phyloP scores from a whole-genome alignment of 371 early-diverging fungal genomes.

The Mucor circinelloides region DNA sequence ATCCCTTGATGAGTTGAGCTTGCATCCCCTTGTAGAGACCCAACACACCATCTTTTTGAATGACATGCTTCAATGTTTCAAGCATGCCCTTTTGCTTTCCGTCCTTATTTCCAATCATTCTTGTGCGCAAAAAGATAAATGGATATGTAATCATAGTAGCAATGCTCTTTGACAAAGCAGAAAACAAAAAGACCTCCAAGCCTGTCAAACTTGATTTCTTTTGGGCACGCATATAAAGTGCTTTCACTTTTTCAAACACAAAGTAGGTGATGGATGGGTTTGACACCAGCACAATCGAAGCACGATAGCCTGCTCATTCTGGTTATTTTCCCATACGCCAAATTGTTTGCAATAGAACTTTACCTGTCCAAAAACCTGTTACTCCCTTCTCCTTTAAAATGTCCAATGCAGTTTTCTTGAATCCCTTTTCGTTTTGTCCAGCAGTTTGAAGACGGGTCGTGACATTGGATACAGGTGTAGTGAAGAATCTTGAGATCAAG shows the following conservation, averaged over 20 bases:
- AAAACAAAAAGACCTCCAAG: conserved; percentile 57
- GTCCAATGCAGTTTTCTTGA: conserved; percentile 28
- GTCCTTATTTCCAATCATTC: conserved; percentile 33
- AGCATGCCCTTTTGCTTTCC: conserved; percentile 38
- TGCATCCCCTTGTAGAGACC: conserved; percentile 62
- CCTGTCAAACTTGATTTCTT: conserved; percentile 40
- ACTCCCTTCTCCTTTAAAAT: conserved; percentile 55
- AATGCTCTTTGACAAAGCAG: conserved; percentile 58
- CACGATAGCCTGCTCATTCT: conserved; percentile 49
- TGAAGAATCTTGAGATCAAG: conserved; percentile 60
- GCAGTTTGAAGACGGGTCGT: conserved; percentile 61
- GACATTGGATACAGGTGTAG: conserved; percentile 60
- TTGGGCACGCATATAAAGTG: conserved; percentile 31
- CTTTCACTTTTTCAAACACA: conserved; percentile 59
- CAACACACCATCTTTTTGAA: conserved; percentile 46
- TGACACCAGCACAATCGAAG: conserved; percentile 58
- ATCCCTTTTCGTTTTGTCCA: conserved; percentile 28
- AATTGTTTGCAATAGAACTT: not conserved
- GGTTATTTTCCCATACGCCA: not conserved
- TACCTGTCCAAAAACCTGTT: conserved; percentile 62
- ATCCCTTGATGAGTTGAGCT: conserved; percentile 64
- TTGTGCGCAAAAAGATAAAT: conserved; percentile 59
- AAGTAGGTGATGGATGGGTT: conserved; percentile 69
- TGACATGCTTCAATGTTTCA: conserved; percentile 42
- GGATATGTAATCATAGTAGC: conserved; percentile 66